Percentiles rank a stretch among this genome's conserved stretches.
These are phyloP conservation scores for Fusarium sp. DNA, from an alignment of 2,329 filamentous ascomycete genomes.

Conservation along the genomic window DNA sequence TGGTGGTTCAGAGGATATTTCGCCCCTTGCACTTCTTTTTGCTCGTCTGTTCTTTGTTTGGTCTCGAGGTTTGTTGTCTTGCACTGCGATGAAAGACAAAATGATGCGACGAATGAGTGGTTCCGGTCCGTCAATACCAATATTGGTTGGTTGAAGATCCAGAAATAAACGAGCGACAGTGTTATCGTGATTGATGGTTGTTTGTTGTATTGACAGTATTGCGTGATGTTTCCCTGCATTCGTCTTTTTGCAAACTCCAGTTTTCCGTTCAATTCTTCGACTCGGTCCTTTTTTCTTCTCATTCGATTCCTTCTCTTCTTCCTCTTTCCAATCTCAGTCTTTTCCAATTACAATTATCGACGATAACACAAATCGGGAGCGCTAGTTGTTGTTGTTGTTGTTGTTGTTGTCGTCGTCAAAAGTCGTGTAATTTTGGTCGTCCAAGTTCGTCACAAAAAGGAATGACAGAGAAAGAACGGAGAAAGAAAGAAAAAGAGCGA, in stretches of 20 bases:
- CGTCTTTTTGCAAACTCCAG: constrained; percentile 3
- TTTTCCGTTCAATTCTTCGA: constrained; percentile 3
- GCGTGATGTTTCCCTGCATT: constrained; percentile 28
- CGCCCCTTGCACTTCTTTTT: constrained; percentile 30
- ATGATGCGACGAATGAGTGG: constrained; percentile 25
- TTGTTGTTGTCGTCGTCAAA: constrained; percentile 35
- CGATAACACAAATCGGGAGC: constrained; percentile 42
- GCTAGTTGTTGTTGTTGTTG: constrained; percentile 21
- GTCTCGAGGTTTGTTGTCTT: neutral
- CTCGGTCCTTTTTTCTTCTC: constrained; percentile 18
- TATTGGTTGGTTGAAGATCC: constrained; percentile 16
- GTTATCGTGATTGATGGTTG: constrained; percentile 33
- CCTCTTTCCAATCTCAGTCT: constrained; percentile 25
- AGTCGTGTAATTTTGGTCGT: constrained; percentile 35
- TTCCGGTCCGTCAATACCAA: constrained; percentile 12
- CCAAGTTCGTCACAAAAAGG: constrained; percentile 29
- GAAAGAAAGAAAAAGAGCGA: constrained; percentile 33
- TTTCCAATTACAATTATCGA: constrained; percentile 42
- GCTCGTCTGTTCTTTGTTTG: constrained; percentile 20
- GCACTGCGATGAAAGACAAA: constrained; percentile 14
- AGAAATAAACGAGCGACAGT: constrained; percentile 32
- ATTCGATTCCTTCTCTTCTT: constrained; percentile 8
- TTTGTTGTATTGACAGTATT: constrained; percentile 25
- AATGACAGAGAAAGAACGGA: neutral
- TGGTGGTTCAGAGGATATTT: constrained; percentile 32